Conservation (phyloP, 345 rosid species). For the Anacardium occidentale region DNA sequence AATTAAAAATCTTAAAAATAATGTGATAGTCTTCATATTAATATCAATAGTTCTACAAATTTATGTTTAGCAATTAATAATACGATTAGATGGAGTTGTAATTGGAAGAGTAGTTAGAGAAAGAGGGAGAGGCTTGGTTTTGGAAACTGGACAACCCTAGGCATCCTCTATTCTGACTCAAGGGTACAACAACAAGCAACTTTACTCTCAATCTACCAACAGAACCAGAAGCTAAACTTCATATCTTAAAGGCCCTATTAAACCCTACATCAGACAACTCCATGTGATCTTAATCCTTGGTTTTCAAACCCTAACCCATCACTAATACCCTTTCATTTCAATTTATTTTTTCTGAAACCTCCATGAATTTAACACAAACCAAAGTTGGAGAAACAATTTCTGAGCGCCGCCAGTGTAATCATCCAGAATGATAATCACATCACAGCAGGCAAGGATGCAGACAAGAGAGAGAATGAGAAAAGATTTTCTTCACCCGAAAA, state of each 20-base stretch:
- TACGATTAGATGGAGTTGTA: too few species aligned
- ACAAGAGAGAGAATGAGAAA: neutral
- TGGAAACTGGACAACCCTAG: neutral
- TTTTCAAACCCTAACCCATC: constrained; percentile 36
- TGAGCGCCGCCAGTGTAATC: constrained; percentile 69
- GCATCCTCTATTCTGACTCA: constrained; percentile 19
- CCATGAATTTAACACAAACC: constrained; percentile 21
- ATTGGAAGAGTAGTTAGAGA: too few species aligned
- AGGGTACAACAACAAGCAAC: constrained; percentile 22
- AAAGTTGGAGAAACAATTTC: constrained; percentile 54
- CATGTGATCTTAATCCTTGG: constrained; percentile 51
- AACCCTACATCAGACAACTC: constrained; percentile 39
- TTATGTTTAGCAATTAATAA: too few species aligned
- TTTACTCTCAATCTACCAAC: constrained; percentile 25
- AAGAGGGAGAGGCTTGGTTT: neutral
- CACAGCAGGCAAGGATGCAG: constrained; percentile 16
- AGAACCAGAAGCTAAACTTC: constrained; percentile 15
- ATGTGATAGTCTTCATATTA: too few species aligned
- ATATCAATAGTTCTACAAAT: too few species aligned
- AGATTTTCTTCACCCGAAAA: constrained; percentile 14
- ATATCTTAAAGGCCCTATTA: constrained; percentile 25
- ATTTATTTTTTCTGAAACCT: constrained; percentile 12
- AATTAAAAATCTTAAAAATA: too few species aligned
- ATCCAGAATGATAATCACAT: constrained; percentile 43
- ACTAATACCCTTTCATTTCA: neutral